These are phyloP conservation scores for Alternaria dauci DNA, from an alignment of 2,329 filamentous ascomycete genomes.

Conservation along the genomic window DNA sequence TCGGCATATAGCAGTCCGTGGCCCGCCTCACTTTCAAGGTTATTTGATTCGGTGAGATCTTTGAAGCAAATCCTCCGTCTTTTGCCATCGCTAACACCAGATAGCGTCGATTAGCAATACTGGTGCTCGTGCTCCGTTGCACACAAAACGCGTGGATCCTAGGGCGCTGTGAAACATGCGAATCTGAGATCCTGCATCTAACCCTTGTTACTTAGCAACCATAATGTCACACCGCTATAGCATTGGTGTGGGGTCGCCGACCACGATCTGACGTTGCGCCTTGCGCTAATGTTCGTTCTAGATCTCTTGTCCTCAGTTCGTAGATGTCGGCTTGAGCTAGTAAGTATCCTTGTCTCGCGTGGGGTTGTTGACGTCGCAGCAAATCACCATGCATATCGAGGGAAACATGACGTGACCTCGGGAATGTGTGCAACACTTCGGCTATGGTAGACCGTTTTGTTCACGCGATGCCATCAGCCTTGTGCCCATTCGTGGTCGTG, in stretches of 20 bases:
- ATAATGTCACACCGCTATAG: neutral
- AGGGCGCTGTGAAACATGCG: neutral
- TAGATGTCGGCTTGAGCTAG: neutral
- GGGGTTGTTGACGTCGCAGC: neutral
- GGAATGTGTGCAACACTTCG: neutral
- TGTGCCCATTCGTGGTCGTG: neutral
- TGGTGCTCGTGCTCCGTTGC: neutral
- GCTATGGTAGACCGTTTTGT: neutral
- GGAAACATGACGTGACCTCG: neutral
- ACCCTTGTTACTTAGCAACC: neutral
- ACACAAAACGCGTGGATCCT: neutral
- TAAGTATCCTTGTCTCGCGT: constrained; percentile 1
- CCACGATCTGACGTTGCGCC: neutral
- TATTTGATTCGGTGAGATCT: neutral
- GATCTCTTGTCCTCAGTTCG: neutral
- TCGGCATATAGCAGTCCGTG: neutral
- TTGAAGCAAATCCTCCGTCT: neutral
- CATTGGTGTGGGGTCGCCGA: neutral
- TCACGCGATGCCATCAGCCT: neutral
- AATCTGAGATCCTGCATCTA: neutral
- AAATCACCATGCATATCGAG: neutral
- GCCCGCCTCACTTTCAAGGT: neutral
- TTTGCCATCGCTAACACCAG: neutral
- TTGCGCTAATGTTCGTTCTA: neutral
- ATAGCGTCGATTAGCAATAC: neutral